Evolutionary conservation across 108 stramenopile genomes (phyloP).

Genomic region (Craspedostauros australis): DNA sequence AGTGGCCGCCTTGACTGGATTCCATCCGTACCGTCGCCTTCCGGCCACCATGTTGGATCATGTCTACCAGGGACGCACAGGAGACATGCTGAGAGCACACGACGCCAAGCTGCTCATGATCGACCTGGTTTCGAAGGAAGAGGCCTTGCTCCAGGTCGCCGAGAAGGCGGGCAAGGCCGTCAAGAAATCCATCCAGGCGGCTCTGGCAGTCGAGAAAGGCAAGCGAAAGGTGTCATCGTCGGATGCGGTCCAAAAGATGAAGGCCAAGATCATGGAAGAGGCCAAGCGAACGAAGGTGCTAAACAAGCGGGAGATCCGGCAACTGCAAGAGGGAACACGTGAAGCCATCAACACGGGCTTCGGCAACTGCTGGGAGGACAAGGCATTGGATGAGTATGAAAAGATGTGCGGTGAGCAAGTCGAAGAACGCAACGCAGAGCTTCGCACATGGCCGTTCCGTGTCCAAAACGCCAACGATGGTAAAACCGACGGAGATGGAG

Average conservation of each 20-base stretch:
- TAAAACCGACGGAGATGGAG: not conserved
- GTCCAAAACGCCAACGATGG: not conserved
- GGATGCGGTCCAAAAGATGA: slow-evolving; percentile 32
- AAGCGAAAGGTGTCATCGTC: slow-evolving; percentile 32
- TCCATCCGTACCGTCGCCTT: slow-evolving; percentile 49
- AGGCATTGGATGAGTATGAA: slow-evolving; percentile 69
- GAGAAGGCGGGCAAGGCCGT: slow-evolving; percentile 36
- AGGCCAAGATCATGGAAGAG: slow-evolving; percentile 18
- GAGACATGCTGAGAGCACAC: slow-evolving; percentile 35
- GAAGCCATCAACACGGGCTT: slow-evolving; percentile 53
- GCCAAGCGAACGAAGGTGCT: slow-evolving; percentile 35
- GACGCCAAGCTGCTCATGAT: slow-evolving; percentile 56
- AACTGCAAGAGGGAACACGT: slow-evolving; percentile 39
- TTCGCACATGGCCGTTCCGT: slow-evolving; percentile 60
- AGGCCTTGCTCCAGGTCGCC: slow-evolving; percentile 46
- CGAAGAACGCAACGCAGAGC: slow-evolving; percentile 49
- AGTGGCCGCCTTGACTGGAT: slow-evolving; percentile 53
- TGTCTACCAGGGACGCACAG: slow-evolving; percentile 63
- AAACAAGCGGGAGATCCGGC: slow-evolving; percentile 24
- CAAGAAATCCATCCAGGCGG: slow-evolving; percentile 26
- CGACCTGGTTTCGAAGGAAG: slow-evolving; percentile 20
- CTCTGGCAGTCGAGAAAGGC: slow-evolving; percentile 34
- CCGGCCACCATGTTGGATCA: slow-evolving; percentile 46
- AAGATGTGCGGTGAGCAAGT: slow-evolving; percentile 51
- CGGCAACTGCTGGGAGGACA: slow-evolving; percentile 59